Evolutionary conservation across 768 basidiomycete genomes (phyloP), one percentile per base, ranked within the genome.

Genomic region (Auricularia cornea): DNA sequence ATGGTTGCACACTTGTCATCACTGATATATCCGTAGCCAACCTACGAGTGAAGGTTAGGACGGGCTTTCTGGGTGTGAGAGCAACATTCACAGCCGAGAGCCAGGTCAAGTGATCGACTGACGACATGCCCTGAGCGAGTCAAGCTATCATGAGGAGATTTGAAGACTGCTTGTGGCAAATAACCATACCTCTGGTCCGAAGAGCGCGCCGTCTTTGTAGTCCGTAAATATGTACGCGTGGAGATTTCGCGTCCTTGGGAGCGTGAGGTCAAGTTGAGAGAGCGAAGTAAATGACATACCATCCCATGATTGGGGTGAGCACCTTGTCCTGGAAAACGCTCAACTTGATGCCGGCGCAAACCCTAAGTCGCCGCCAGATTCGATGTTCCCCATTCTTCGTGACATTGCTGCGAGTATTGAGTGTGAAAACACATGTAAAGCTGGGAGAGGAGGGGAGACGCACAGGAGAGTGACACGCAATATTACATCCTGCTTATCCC

Each of bases 271-370:
- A 48, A 41, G n/a, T 14, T 38, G 40, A 30, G 29, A 33, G 29
- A 3, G 20, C 16, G 41, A 18, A 29, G 12, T 3, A 10, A 14
- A 18, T 62, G 41, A 14, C 8, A 23, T 56, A 56, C 52, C 73
- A 76, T 33, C 75, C 75, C 70, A 77, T 70, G 20, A 74, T 68
- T 4, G 76, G 76, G 1, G 72, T 68, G 6, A 76, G 52, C 33
- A 69, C 72, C 61, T 76, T 77, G 66, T 75, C 74, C 60, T 76
- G 75, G 59, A 76, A 71, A 1, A 70, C 70, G 31, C 70, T 70
- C 38, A 77, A 63, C 35, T 71, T 72, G 26, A 73, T 73, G 2
- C 74, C 76, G 40, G 72, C 75, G 12, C 73, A 72, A 32, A 76
- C 71, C 16, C 70, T 70, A 65, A 76, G 71, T 33, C 71, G 65